Evolutionary conservation across 2,329 filamentous ascomycete species (phyloP), one percentile per base, ranked within the genome.

Genomic region (Tolypocladium inflatum): DNA sequence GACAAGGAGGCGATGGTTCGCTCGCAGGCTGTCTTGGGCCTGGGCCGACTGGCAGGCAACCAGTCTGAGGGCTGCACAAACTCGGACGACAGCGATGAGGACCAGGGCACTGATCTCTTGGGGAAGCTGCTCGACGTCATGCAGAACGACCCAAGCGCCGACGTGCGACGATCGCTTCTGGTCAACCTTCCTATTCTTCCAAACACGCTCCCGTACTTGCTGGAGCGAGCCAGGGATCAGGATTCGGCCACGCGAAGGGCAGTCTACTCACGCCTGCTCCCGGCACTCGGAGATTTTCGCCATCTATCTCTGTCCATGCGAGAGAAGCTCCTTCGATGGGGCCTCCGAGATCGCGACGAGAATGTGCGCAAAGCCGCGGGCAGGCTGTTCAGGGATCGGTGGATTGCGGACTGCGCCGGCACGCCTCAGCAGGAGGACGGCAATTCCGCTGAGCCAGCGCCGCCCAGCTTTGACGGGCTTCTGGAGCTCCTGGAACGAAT

Each of bases 301-400:
- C 91, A 97, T 73, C 76, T 99, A 56, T 96, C 91, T 13, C 80
- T 99, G 30, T 91, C 89, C 2, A 96, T 97, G 86, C 82, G 94
- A 68, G 94, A 99, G 73, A 97, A 97, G 73, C 80, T 99, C 38
- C 81, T 99, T 35, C 85, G 94, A 43, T 99, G 94, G 94, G 94
- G 94, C 55, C 78, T 99, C 45, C 86, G 92, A 43, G 94, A 99
- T 70, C 85, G 94, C 71, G 94, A 99, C 64, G 93, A 97, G 64
- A 91, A 89, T 64, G 94, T 99, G 15, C 86, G 92, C 56, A 96
- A 96, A 71, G 93, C 93, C 10, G 90, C 94, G 4, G 91, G 89
- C 9, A 87, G 90, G 52, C 79, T 97, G 8, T 99, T 99, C 75
- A 86, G 89, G 61, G 92, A 97, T 68, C 85, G 91, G n/a, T 99